Evolutionary conservation across 768 basidiomycete species (phyloP).

Genomic region (Serendipita sp.): DNA sequence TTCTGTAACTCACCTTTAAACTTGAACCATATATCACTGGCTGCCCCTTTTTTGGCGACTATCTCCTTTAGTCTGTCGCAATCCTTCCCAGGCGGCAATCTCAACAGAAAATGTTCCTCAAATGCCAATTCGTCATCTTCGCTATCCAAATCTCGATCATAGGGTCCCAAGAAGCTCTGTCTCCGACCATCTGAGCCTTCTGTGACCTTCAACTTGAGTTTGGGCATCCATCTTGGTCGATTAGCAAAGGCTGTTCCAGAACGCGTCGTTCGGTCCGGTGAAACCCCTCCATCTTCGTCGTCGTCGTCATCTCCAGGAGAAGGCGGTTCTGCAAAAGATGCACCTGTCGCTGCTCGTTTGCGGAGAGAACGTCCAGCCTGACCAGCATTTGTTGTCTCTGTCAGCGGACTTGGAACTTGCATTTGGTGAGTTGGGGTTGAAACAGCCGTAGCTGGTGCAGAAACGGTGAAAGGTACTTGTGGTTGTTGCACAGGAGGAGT

Average conservation of each 20-base stretch:
- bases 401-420: no score
- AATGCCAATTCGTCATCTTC: slow-evolving; percentile 81
- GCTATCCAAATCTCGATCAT: slow-evolving; percentile 88
- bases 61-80: slow-evolving; percentile 66
- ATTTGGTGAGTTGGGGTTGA: no score
- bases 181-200: slow-evolving; percentile 30
- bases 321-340: not conserved
- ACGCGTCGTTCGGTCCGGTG: slow-evolving; percentile 38
- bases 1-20: slow-evolving; percentile 57
- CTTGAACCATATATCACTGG: slow-evolving; percentile 89
- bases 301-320: not conserved
- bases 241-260: slow-evolving; percentile 29
- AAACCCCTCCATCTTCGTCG: slow-evolving; percentile 5
- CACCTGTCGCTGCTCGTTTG: not conserved
- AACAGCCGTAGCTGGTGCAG: no score
- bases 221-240: slow-evolving; percentile 39
- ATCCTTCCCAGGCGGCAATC: slow-evolving; percentile 76
- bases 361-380: not conserved
- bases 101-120: slow-evolving; percentile 90
- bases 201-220: slow-evolving; percentile 76
- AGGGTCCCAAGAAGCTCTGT: slow-evolving; percentile 80
- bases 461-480: no score
- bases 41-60: slow-evolving; percentile 59
- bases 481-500: no score
- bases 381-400: no score